A percentile compares a stretch with the other conserved stretches of the same genome.
These are phyloP conservation scores for Entomortierella beljakovae DNA, from an alignment of 192 early-diverging fungal genomes.

Conservation along the genomic window DNA sequence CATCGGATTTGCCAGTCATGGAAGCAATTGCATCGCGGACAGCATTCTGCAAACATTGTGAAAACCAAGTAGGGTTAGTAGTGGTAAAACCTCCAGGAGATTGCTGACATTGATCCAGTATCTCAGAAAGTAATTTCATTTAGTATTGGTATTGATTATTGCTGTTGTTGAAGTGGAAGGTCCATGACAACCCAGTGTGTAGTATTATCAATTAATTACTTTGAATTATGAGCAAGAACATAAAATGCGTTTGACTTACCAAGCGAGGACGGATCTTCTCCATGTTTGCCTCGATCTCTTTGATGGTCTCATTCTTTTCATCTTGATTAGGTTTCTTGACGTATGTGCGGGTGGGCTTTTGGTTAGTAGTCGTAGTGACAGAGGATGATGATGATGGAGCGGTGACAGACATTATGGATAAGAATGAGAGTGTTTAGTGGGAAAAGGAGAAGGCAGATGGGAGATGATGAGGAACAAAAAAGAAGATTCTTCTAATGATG, in stretches of 20 bases:
- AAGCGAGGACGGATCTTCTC: constrained; percentile 54
- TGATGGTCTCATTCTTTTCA: constrained; percentile 44
- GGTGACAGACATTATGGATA: constrained; percentile 44
- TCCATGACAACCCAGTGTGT: background rate
- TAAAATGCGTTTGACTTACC: constrained; percentile 11
- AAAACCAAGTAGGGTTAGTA: background rate
- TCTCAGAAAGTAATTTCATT: no score
- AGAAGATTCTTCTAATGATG: background rate
- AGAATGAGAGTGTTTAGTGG: background rate
- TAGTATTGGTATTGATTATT: no score
- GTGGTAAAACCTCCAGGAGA: no score
- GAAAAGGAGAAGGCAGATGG: background rate
- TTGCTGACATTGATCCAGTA: no score
- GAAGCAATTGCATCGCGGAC: constrained; percentile 47
- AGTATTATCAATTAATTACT: background rate
- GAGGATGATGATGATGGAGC: constrained; percentile 20
- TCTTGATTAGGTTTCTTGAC: constrained; percentile 51
- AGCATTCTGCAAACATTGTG: constrained; percentile 27
- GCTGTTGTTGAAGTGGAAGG: background rate
- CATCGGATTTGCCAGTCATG: constrained; percentile 36
- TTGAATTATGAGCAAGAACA: background rate
- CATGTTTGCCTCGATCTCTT: constrained; percentile 54
- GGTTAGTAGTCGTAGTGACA: constrained; percentile 12
- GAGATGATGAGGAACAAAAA: constrained; percentile 12
- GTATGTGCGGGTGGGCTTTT: constrained; percentile 28